Percentiles rank a stretch among this genome's conserved stretches.
Evolutionary conservation across 1,284 basidiomycete species (phyloP).

Genomic region (Coniferiporia weirii): DNA sequence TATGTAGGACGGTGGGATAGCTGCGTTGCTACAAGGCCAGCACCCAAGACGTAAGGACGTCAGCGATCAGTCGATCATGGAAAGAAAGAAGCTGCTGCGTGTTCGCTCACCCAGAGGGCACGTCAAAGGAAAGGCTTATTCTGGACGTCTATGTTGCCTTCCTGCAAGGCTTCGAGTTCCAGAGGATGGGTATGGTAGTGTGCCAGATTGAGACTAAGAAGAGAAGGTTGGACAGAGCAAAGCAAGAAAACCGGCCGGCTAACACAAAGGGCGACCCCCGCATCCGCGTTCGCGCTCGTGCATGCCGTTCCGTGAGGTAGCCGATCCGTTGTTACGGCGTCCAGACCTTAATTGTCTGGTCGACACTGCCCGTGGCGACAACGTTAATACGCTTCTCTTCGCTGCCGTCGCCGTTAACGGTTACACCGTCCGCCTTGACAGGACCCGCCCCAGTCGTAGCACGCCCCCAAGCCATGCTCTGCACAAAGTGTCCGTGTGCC

Average conservation of each 20-base stretch:
- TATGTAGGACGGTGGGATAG: neutral
- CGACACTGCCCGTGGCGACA: slow-evolving; percentile 61
- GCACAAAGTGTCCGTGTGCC: slow-evolving; percentile 68
- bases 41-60: neutral
- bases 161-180: slow-evolving; percentile 12
- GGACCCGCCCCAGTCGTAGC: slow-evolving; percentile 40
- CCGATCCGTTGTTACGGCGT: slow-evolving; percentile 6
- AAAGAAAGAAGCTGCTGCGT: neutral
- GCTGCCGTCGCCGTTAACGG: slow-evolving; percentile 27
- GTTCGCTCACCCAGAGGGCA: slow-evolving; percentile 7
- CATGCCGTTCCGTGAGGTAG: neutral
- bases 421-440: slow-evolving; percentile 30
- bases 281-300: neutral
- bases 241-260: neutral
- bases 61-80: slow-evolving; percentile 6
- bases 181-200: slow-evolving; percentile 12
- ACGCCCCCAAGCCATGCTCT: slow-evolving; percentile 61
- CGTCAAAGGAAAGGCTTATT: slow-evolving; percentile 10
- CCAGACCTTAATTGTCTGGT: slow-evolving; percentile 40
- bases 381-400: slow-evolving; percentile 52
- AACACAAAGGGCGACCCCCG: neutral
- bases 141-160: slow-evolving; percentile 4
- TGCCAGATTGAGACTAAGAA: no score
- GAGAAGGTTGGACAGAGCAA: slow-evolving; percentile 9
- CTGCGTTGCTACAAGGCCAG: neutral